Percentiles rank a stretch among this genome's conserved stretches.
Conservation (phyloP, 2,329 filamentous ascomycete genomes). For the Trichoderma afroharzianum region DNA sequence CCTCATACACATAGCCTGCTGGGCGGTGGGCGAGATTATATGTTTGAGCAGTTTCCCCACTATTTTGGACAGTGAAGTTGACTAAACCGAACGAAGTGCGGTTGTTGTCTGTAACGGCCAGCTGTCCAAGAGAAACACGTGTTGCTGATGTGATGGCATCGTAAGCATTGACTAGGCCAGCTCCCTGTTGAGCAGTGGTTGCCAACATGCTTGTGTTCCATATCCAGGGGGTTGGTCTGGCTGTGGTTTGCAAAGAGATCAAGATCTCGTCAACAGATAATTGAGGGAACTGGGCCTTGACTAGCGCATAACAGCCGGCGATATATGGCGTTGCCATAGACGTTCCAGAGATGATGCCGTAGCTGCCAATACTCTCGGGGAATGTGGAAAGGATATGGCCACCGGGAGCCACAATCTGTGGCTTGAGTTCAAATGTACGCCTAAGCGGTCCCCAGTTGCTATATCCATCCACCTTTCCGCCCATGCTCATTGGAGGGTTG, state of each 20-base stretch:
- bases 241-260: not conserved
- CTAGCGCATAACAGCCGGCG: not conserved
- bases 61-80: not conserved
- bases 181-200: not conserved
- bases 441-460: not conserved
- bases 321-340: constrained; percentile 1
- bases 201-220: not conserved
- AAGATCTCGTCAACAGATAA: not conserved
- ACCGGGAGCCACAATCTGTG: not conserved
- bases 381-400: constrained; percentile 1
- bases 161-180: not conserved
- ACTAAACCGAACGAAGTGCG: not conserved
- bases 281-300: not conserved
- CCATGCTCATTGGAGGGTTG: not conserved
- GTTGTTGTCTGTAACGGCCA: not conserved
- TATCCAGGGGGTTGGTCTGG: not conserved
- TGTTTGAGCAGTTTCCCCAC: not conserved
- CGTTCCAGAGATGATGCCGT: not conserved
- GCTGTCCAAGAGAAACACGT: not conserved
- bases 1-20: not conserved
- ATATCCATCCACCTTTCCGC: not conserved
- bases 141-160: not conserved
- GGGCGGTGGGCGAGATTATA: not conserved
- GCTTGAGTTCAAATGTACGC: not conserved
- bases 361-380: not conserved